Conservation (phyloP, 2,329 filamentous ascomycete species). For the Fusarium equiseti region DNA sequence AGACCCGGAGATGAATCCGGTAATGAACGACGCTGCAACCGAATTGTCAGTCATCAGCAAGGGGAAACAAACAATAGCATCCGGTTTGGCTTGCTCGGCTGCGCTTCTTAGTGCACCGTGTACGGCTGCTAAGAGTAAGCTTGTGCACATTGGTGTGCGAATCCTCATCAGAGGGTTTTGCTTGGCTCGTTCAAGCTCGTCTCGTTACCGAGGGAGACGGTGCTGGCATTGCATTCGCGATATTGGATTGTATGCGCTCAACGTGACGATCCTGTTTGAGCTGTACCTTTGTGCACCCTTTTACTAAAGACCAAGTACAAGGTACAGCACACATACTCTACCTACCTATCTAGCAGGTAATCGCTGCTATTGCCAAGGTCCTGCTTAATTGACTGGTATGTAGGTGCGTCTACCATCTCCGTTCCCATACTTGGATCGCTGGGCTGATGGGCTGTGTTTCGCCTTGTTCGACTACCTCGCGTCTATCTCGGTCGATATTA, state of each 20-base stretch:
- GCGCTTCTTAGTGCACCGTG: neutral
- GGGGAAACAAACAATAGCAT: constrained; percentile 8
- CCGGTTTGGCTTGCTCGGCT: neutral
- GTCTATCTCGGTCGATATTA: neutral
- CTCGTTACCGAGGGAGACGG: constrained; percentile 15
- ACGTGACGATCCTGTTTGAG: constrained; percentile 17
- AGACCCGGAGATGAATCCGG: constrained; percentile 39
- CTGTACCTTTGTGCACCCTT: constrained; percentile 8
- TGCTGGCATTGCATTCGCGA: constrained; percentile 18
- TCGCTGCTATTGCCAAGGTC: constrained; percentile 13
- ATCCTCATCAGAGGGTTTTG: constrained; percentile 21
- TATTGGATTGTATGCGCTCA: constrained; percentile 18
- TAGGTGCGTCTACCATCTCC: constrained; percentile 2
- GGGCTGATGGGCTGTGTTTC: constrained; percentile 22
- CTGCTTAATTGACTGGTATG: constrained; percentile 18
- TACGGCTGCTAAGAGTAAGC: constrained; percentile 6
- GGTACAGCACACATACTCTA: constrained; percentile 1
- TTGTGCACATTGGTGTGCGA: constrained; percentile 20
- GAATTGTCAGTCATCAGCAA: constrained; percentile 15
- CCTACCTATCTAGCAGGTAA: neutral
- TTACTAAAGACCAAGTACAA: neutral
- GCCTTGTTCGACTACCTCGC: constrained; percentile 10
- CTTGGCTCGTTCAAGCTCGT: constrained; percentile 17
- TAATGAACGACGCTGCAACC: constrained; percentile 34
- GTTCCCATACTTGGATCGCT: constrained; percentile 5